phyloP scores from a whole-genome alignment of 2,329 filamentous ascomycete genomes.

The Trichoderma sp. region DNA sequence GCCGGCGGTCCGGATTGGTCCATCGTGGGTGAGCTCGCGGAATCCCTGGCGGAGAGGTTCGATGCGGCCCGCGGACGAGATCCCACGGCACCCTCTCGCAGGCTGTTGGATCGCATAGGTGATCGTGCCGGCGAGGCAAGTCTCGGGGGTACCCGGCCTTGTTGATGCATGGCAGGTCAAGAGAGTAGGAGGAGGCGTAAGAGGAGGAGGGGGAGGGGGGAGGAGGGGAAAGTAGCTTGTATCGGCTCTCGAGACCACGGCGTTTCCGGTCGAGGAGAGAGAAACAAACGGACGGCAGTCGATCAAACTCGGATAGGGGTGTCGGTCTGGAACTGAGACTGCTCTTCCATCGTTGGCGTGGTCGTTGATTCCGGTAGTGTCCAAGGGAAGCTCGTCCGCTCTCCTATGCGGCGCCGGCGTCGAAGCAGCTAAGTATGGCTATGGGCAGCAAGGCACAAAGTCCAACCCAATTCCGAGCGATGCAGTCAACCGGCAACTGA shows the following conservation, averaged over 20 bases:
- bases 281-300: conserved; percentile 18
- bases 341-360: conserved; percentile 34
- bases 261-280: neutral
- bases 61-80: conserved; percentile 45
- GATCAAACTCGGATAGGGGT: conserved; percentile 32
- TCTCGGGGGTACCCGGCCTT: conserved; percentile 71
- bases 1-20: conserved; percentile 51
- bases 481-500: conserved; percentile 15
- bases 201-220: neutral
- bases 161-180: conserved; percentile 72
- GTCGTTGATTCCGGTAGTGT: conserved; percentile 11
- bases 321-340: conserved; percentile 34
- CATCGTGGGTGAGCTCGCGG: conserved; percentile 47
- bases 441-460: conserved; percentile 11
- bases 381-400: conserved; percentile 10
- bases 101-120: conserved; percentile 61
- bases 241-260: conserved; percentile 8
- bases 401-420: neutral
- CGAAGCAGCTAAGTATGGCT: neutral
- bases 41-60: conserved; percentile 40
- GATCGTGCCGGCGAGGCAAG: conserved; percentile 70
- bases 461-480: conserved; percentile 7
- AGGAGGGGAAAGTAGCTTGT: neutral
- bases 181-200: neutral
- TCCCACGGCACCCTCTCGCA: conserved; percentile 57